These are phyloP conservation scores for Solanum chiquidenum DNA, from an alignment of 257 asterid species.

Conservation along the genomic window DNA sequence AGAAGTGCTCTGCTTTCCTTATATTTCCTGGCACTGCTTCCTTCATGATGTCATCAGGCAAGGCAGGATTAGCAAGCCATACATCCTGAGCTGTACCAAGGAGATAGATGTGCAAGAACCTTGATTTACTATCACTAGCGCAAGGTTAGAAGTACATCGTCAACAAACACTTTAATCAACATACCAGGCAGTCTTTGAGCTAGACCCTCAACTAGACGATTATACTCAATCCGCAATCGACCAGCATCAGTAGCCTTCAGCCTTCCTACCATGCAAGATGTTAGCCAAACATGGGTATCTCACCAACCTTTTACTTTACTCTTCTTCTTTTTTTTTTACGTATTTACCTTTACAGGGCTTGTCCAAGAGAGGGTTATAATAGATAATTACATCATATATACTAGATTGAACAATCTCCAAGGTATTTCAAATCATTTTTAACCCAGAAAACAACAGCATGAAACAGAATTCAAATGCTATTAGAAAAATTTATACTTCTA, in stretches of 20 bases:
- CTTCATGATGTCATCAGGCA: conserved; percentile 86
- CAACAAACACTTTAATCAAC: conserved; percentile 8
- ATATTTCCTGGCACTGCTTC: conserved; percentile 99
- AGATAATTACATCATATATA: not conserved
- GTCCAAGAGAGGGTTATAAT: not conserved
- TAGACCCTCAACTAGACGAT: conserved; percentile 89
- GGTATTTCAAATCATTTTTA: not conserved
- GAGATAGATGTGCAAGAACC: conserved; percentile 3
- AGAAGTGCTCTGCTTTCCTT: conserved; percentile 92
- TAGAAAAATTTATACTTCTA: not conserved
- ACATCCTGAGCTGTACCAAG: conserved; percentile 45
- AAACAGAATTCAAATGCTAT: not conserved
- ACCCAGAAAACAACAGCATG: not conserved
- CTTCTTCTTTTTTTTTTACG: not conserved
- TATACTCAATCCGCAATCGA: conserved; percentile 93
- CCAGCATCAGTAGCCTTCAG: conserved; percentile 99
- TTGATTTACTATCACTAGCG: not conserved
- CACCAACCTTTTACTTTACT: not conserved
- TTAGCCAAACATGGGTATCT: not conserved
- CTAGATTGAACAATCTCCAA: not conserved
- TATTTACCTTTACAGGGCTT: not conserved
- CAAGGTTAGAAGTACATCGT: not conserved
- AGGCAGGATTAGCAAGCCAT: conserved; percentile 85
- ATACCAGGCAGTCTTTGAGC: conserved; percentile 86
- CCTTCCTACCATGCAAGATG: conserved; percentile 88